Evolutionary conservation across 768 basidiomycete genomes (phyloP).

Genomic region (Boletus reticuloceps): DNA sequence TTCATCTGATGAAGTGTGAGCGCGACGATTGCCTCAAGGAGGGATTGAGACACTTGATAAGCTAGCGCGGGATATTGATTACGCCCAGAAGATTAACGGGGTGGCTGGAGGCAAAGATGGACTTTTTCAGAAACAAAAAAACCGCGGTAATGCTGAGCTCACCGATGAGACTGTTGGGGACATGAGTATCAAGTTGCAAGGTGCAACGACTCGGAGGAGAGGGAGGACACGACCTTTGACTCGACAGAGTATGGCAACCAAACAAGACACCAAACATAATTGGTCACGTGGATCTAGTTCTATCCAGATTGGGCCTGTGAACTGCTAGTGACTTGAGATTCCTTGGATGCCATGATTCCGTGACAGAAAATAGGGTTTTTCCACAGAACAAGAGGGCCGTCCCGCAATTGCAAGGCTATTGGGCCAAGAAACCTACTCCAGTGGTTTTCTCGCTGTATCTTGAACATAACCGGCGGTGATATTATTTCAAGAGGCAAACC

Average conservation of each 20-base stretch:
- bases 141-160: background rate
- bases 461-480: background rate
- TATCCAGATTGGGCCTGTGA: too few relatives aligned
- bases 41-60: slow-evolving; percentile 18
- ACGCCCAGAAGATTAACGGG: background rate
- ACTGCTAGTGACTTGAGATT: too few relatives aligned
- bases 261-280: slow-evolving; percentile 8
- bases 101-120: background rate
- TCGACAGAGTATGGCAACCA: background rate
- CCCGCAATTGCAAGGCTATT: too few relatives aligned
- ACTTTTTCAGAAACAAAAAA: background rate
- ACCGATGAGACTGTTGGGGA: background rate
- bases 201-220: background rate
- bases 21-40: slow-evolving; percentile 2
- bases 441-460: too few relatives aligned
- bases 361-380: too few relatives aligned
- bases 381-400: too few relatives aligned
- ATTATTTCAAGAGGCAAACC: background rate
- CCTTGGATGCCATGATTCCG: too few relatives aligned
- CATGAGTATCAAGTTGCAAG: background rate
- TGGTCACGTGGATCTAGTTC: background rate
- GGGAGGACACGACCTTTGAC: background rate
- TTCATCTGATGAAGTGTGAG: slow-evolving; percentile 24
- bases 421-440: too few relatives aligned
- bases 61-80: background rate